Percentiles rank a stretch among this genome's conserved stretches.
Conservation (phyloP, 345 rosid species). For the Garcia nutans region DNA sequence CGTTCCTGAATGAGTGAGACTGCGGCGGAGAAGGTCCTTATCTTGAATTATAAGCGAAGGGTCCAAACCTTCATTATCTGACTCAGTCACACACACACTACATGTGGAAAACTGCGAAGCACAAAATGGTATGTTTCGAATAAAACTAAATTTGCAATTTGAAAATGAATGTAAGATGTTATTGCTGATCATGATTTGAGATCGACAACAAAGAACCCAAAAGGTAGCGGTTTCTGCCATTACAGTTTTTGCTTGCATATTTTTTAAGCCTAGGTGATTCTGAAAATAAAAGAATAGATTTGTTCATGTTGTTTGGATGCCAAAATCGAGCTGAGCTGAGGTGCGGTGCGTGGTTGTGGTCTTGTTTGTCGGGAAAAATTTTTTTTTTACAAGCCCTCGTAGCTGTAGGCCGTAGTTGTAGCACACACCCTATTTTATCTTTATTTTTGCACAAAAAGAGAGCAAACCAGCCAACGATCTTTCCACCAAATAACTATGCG, state of each 20-base stretch:
- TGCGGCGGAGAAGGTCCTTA: constrained; percentile 15
- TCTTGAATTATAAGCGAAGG: background rate
- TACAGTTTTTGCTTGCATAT: too few species aligned
- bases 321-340: too few species aligned
- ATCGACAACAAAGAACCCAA: too few species aligned
- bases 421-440: background rate
- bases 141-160: background rate
- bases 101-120: background rate
- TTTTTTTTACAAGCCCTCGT: too few species aligned
- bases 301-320: too few species aligned
- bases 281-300: too few species aligned
- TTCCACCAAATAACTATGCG: background rate
- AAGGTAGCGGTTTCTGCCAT: too few species aligned
- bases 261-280: too few species aligned
- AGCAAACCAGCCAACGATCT: background rate
- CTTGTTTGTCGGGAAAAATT: too few species aligned
- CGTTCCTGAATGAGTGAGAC: constrained; percentile 14
- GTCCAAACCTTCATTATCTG: background rate
- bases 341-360: too few species aligned
- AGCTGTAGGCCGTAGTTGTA: too few species aligned
- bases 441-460: background rate
- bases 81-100: too few species aligned
- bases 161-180: background rate
- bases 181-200: background rate
- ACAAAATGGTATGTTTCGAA: background rate